A percentile compares a stretch with the other conserved stretches of the same genome.
These are phyloP conservation scores for Bruguiera hainesii DNA, from an alignment of 441 rosid species.

Conservation along the genomic window DNA sequence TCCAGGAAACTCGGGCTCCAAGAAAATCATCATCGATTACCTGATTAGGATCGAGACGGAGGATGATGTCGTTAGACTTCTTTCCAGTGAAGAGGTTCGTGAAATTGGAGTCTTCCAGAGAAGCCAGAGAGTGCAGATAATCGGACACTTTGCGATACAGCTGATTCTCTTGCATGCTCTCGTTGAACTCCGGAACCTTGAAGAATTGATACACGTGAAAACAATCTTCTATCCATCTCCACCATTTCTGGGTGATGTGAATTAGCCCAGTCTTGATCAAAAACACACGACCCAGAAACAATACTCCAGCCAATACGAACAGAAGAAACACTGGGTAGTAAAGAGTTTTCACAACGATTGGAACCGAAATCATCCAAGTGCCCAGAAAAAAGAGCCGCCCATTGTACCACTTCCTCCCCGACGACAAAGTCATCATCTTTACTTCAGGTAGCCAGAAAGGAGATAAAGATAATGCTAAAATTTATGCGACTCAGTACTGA, in stretches of 20 bases:
- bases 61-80: slow-evolving; percentile 53
- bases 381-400: background rate
- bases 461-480: no score
- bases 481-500: no score
- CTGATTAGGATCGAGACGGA: slow-evolving; percentile 58
- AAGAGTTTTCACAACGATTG: background rate
- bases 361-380: background rate
- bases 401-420: no score
- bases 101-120: slow-evolving; percentile 66
- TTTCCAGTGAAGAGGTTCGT: slow-evolving; percentile 71
- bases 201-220: slow-evolving; percentile 64
- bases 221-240: slow-evolving; percentile 39
- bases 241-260: background rate
- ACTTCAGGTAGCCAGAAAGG: no score
- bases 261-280: background rate
- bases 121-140: slow-evolving; percentile 60
- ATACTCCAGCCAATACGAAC: background rate
- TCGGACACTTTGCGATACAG: slow-evolving; percentile 41
- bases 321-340: background rate
- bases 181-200: slow-evolving; percentile 62
- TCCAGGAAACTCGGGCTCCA: slow-evolving; percentile 70
- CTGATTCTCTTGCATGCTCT: slow-evolving; percentile 52
- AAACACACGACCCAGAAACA: background rate
- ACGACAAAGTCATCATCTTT: no score
- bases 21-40: slow-evolving; percentile 53